phyloP scores from a whole-genome alignment of 768 basidiomycete genomes.

The Boletus subparvulus region DNA sequence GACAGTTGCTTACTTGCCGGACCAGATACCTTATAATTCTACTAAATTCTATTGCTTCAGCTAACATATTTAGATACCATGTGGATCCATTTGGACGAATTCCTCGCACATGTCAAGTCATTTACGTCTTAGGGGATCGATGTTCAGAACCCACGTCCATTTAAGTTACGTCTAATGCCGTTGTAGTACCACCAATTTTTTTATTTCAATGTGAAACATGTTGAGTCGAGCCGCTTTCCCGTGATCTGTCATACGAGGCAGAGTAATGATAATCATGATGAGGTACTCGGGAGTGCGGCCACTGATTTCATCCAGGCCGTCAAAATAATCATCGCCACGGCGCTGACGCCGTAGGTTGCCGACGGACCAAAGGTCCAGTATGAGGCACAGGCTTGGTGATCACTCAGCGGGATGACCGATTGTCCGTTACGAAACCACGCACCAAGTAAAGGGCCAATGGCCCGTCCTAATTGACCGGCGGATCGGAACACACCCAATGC shows the following conservation, averaged over 20 bases:
- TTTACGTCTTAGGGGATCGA: constrained; percentile 3
- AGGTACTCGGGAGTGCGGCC: constrained; percentile 18
- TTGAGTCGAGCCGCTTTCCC: neutral
- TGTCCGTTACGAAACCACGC: constrained; percentile 26
- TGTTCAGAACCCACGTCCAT: neutral
- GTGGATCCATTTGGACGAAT: constrained; percentile 19
- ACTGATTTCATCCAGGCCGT: constrained; percentile 56
- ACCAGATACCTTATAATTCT: constrained; percentile 27
- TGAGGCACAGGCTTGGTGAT: constrained; percentile 66
- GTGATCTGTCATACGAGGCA: neutral
- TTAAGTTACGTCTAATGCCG: neutral
- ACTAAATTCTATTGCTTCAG: constrained; percentile 34
- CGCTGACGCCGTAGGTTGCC: constrained; percentile 65
- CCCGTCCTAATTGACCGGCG: constrained; percentile 92
- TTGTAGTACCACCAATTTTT: constrained; percentile 1
- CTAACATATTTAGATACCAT: constrained; percentile 24
- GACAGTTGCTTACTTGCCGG: constrained; percentile 9
- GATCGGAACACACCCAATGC: constrained; percentile 87
- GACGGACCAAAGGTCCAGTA: constrained; percentile 90
- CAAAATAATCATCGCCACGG: constrained; percentile 62
- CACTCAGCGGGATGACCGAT: constrained; percentile 5
- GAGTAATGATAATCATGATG: constrained; percentile 12
- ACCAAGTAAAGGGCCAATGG: constrained; percentile 90
- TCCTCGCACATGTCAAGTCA: constrained; percentile 10
- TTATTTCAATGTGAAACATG: constrained; percentile 5